phyloP scores from a whole-genome alignment of 768 basidiomycete species.

The Cystoderma amianthinum region DNA sequence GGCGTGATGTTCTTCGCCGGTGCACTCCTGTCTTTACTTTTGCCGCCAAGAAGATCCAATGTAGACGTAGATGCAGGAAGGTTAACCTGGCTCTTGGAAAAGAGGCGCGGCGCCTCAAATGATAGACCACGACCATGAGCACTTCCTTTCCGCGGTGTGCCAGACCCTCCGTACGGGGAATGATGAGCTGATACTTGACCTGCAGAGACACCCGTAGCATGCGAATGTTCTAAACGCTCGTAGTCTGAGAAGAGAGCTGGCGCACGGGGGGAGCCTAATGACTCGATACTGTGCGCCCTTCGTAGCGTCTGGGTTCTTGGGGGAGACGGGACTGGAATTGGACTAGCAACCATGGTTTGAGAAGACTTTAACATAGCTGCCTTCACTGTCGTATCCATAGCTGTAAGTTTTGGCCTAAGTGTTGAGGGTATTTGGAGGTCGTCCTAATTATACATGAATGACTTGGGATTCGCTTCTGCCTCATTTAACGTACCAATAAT shows the following conservation, averaged over 20 bases:
- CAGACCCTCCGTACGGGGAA: slow-evolving; percentile 23
- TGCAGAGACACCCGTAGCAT: slow-evolving; percentile 22
- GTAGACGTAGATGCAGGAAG: slow-evolving; percentile 34
- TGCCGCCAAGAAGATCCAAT: slow-evolving; percentile 31
- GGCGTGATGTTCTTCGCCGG: slow-evolving; percentile 51
- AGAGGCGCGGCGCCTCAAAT: slow-evolving; percentile 43
- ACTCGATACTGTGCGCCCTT: slow-evolving; percentile 69
- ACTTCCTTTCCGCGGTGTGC: slow-evolving; percentile 32
- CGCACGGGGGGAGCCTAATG: slow-evolving; percentile 49
- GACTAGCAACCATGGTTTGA: slow-evolving; percentile 46
- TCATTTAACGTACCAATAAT: slow-evolving; percentile 53
- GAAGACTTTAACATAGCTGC: slow-evolving; percentile 90
- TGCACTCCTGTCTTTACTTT: slow-evolving; percentile 45
- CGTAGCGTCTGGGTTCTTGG: slow-evolving; percentile 47
- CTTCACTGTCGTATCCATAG: slow-evolving; percentile 82
- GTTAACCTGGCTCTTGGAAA: slow-evolving; percentile 48
- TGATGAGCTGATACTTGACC: slow-evolving; percentile 32
- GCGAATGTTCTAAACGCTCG: slow-evolving; percentile 32
- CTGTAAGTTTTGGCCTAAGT: slow-evolving; percentile 69
- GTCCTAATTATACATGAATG: slow-evolving; percentile 42
- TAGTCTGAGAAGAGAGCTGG: slow-evolving; percentile 27
- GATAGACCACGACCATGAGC: slow-evolving; percentile 56
- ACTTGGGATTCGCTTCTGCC: neutral
- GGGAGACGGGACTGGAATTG: slow-evolving; percentile 20
- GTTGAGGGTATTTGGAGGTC: slow-evolving; percentile 82